phyloP scores from a whole-genome alignment of 2,329 filamentous ascomycete genomes.

The Fusarium ambrosium region DNA sequence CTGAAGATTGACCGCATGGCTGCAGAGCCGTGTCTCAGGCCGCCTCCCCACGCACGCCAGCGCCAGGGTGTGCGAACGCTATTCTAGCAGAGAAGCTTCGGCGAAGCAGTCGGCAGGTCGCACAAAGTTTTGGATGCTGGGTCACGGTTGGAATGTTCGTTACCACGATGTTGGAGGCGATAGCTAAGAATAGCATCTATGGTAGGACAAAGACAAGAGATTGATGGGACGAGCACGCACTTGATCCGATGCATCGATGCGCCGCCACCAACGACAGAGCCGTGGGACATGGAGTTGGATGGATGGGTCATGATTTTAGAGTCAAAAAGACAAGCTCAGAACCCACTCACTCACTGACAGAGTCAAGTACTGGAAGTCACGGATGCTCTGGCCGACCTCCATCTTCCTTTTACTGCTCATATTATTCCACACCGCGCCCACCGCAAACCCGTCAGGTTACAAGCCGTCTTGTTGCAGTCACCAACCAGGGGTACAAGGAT shows the following conservation, averaged over 20 bases:
- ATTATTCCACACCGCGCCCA: conserved; percentile 47
- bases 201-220: conserved; percentile 16
- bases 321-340: conserved; percentile 13
- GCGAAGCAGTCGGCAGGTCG: conserved; percentile 24
- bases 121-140: conserved; percentile 10
- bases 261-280: conserved; percentile 16
- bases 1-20: conserved; percentile 20
- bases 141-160: conserved; percentile 29
- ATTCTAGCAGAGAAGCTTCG: conserved; percentile 30
- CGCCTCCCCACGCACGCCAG: not conserved
- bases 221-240: not conserved
- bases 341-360: conserved; percentile 2
- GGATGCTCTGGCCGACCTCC: not conserved
- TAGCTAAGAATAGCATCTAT: not conserved
- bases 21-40: conserved; percentile 25
- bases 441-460: conserved; percentile 42
- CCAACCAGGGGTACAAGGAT: conserved; percentile 39
- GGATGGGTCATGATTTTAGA: conserved; percentile 7
- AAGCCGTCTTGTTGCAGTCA: conserved; percentile 32
- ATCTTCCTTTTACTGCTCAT: conserved; percentile 13
- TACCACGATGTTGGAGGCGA: conserved; percentile 25
- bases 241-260: conserved; percentile 6
- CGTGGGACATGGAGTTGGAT: not conserved
- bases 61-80: conserved; percentile 5
- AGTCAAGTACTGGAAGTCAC: not conserved